Evolutionary conservation across 1,139 yeast genomes (phyloP).

Genomic region (Barnettozyma hawaiiensis): DNA sequence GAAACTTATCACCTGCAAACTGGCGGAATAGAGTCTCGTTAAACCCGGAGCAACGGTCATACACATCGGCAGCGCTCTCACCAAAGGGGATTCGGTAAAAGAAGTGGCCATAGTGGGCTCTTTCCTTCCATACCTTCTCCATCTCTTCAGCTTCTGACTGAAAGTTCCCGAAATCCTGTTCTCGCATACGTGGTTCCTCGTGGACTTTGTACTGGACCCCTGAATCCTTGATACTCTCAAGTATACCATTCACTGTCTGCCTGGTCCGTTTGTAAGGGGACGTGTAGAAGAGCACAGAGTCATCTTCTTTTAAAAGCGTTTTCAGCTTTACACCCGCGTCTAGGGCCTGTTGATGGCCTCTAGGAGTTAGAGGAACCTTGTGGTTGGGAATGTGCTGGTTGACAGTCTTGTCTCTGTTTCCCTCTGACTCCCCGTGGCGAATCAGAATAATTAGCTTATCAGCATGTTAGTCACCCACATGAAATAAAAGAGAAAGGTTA

Average conservation of each 20-base stretch:
- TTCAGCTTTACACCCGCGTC: conserved; percentile 61
- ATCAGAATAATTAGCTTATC: conserved; percentile 65
- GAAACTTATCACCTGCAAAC: conserved; percentile 61
- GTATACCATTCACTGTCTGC: conserved; percentile 68
- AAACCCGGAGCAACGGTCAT: conserved; percentile 83
- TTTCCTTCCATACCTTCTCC: conserved; percentile 71
- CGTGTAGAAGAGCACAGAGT: conserved; percentile 56
- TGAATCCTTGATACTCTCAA: conserved; percentile 50
- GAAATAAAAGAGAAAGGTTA: not conserved
- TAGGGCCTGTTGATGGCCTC: conserved; percentile 64
- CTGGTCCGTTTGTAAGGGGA: conserved; percentile 81
- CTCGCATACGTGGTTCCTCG: conserved; percentile 88
- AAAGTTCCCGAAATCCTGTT: conserved; percentile 92
- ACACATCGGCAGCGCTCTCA: conserved; percentile 93
- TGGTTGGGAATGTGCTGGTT: conserved; percentile 77
- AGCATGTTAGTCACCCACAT: not conserved
- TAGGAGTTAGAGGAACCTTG: conserved; percentile 59
- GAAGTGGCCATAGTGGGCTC: conserved; percentile 88
- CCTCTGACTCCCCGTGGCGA: conserved; percentile 90
- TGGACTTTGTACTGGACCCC: conserved; percentile 49
- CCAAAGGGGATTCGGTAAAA: conserved; percentile 90
- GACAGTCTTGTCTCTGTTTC: conserved; percentile 76
- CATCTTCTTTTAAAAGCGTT: conserved; percentile 47
- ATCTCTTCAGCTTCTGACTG: conserved; percentile 74
- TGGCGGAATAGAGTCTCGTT: conserved; percentile 82